Conservation (phyloP, 768 basidiomycete species). For the Amanita molliuscula region DNA sequence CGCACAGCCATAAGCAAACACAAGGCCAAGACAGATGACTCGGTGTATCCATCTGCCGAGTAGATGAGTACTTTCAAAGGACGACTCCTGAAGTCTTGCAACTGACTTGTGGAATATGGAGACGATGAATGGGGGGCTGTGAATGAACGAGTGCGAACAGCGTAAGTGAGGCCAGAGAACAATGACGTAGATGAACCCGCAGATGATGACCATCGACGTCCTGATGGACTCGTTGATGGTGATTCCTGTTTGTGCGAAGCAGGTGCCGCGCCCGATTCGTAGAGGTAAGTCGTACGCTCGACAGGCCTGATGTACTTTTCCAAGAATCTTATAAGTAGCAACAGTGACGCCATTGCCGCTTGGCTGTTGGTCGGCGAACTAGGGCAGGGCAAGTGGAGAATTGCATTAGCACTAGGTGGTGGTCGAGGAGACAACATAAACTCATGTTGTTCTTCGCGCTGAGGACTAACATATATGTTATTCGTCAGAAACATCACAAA, state of each 20-base stretch:
- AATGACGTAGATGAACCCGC: conserved; percentile 18
- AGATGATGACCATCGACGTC: conserved; percentile 34
- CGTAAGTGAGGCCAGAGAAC: conserved; percentile 10
- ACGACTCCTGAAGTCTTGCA: conserved; percentile 29
- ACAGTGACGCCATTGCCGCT: conserved; percentile 43
- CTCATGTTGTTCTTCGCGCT: conserved; percentile 10
- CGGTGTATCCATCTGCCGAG: conserved; percentile 87
- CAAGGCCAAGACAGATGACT: conserved; percentile 81
- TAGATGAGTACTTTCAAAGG: conserved; percentile 73
- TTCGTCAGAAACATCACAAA: background rate
- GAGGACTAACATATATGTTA: background rate
- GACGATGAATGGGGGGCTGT: conserved; percentile 21
- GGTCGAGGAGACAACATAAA: conserved; percentile 43
- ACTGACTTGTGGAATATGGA: conserved; percentile 14
- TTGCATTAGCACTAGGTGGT: conserved; percentile 59
- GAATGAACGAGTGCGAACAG: conserved; percentile 21
- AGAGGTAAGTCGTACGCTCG: conserved; percentile 8
- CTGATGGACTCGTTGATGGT: conserved; percentile 7
- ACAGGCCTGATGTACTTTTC: conserved; percentile 52
- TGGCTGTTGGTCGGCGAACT: conserved; percentile 49
- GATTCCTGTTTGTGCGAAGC: conserved; percentile 5
- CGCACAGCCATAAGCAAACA: conserved; percentile 77
- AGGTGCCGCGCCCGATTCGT: conserved; percentile 4
- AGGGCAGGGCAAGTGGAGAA: conserved; percentile 71
- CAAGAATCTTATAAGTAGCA: conserved; percentile 58